Base-by-base conservation (phyloP, 345 rosid species). In the Anastatica hierochuntica region DNA sequence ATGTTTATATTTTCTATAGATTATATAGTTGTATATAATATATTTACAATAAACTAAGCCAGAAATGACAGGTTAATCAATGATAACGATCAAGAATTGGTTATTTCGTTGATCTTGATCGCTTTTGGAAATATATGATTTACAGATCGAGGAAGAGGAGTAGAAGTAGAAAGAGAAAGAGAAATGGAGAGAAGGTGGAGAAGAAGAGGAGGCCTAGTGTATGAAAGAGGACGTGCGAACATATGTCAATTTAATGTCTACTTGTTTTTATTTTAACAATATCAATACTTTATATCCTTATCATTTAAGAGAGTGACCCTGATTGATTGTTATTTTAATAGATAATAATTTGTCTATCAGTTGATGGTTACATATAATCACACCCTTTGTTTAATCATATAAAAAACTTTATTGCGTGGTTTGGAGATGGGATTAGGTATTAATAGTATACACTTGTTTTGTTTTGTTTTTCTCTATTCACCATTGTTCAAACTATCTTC, bases 171-270 rank as follows among this genome's bases (percentile, higher is more conserved):
- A 46, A 49, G 42, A 56, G 41, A 42, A 49, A 44, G 52, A 49
- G 66, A 57, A 52, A 43, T 29, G 60, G 51, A 53, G 70, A 47
- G 63, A 57, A 65, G 63, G 56, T 60, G 55, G 74, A 62, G 65
- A 73, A 48, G 78, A 73, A 56, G 74, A 62, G n/a, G n/a, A 62
- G 33, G 38, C 47, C 47, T 54, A n/a, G 72, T 67, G 56, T 60
- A 58, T 67, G 60, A 47, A 58, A 45, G 54, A 54, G 67, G 62
- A 68, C 62, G 72, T 55, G 68, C 72, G 33, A 62, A 58, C 63
- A 68, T 68, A 56, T 68, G 71, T 30, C 48, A 66, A 52, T 58
- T 58, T 52, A 66, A 58, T 66, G 65, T 57, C 47, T 57, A 49
- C 27, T 24, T 24, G 59, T 57, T 49, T 37, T n/a, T 43, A 43